phyloP scores from a whole-genome alignment of 164 flowering plant genomes.

The Magnolia officinalis region DNA sequence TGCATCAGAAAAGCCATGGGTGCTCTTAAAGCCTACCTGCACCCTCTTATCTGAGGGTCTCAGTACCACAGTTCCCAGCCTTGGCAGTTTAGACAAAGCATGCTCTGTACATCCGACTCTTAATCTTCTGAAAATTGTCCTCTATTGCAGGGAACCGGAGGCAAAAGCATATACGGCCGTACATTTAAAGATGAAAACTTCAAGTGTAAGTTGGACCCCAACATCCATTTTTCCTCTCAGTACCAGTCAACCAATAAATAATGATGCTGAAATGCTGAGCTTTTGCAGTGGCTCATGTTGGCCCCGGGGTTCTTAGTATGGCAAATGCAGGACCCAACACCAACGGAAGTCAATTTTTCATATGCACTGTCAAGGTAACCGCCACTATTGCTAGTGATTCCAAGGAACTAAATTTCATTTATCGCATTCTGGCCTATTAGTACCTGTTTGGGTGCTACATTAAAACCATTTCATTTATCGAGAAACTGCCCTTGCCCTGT shows the following conservation, averaged over 20 bases:
- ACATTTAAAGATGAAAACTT: constrained; percentile 98
- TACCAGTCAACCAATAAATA: neutral
- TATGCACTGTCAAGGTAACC: constrained; percentile 94
- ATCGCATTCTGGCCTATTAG: neutral
- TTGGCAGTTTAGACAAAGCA: no score
- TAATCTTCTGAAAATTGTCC: neutral
- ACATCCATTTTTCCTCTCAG: neutral
- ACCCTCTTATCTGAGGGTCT: no score
- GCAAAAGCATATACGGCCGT: constrained; percentile 97
- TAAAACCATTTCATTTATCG: no score
- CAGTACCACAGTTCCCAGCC: no score
- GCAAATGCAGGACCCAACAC: constrained; percentile 76
- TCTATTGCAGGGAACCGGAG: constrained; percentile 89
- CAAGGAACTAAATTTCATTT: neutral
- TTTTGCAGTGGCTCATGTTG: constrained; percentile 28
- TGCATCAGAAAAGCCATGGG: no score
- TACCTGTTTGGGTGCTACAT: no score
- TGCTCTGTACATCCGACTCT: no score
- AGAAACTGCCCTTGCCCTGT: no score
- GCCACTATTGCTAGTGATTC: neutral
- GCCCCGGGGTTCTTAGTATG: constrained; percentile 38
- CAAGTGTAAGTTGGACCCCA: constrained; percentile 55
- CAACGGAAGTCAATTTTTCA: constrained; percentile 98
- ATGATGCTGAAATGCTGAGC: neutral
- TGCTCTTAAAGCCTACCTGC: no score